Percentiles rank a stretch among this genome's conserved stretches.
These are phyloP conservation scores for Luzula sylvatica DNA, from an alignment of 176 grass and related monocot genomes.

Conservation along the genomic window DNA sequence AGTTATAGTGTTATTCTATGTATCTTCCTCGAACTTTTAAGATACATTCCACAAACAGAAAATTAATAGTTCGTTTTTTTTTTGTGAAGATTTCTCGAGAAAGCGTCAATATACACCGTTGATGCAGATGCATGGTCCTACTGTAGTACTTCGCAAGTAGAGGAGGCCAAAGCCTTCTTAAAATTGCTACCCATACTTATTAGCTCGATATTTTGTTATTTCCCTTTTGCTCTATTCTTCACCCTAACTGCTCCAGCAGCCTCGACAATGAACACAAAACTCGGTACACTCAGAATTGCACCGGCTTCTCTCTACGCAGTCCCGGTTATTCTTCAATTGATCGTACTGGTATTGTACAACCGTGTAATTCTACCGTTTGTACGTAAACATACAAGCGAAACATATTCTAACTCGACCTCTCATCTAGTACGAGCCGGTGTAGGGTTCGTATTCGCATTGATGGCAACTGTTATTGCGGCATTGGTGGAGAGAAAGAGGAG, in stretches of 20 bases:
- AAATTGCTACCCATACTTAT: constrained; percentile 49
- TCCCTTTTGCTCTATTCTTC: constrained; percentile 44
- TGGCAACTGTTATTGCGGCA: constrained; percentile 23
- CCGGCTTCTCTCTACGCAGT: constrained; percentile 53
- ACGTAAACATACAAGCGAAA: background rate
- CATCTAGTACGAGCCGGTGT: constrained; percentile 24
- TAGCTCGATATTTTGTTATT: constrained; percentile 36
- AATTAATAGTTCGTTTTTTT: no score
- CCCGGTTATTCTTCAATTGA: constrained; percentile 49
- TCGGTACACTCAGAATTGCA: constrained; percentile 26
- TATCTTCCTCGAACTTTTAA: no score
- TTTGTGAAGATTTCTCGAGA: constrained; percentile 24
- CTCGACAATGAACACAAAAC: constrained; percentile 36
- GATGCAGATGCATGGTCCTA: constrained; percentile 19
- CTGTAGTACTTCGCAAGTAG: constrained; percentile 31
- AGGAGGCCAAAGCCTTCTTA: constrained; percentile 28
- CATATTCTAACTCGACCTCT: background rate
- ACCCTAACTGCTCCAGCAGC: constrained; percentile 56
- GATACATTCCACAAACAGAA: no score
- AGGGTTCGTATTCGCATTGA: constrained; percentile 28
- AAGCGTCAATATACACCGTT: constrained; percentile 14
- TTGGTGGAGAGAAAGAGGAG: constrained; percentile 19
- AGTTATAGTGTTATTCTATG: no score
- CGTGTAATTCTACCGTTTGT: constrained; percentile 5
- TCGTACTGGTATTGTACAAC: constrained; percentile 15